Conservation (phyloP, 75 land plant species). For the Sequoia sempervirens region DNA sequence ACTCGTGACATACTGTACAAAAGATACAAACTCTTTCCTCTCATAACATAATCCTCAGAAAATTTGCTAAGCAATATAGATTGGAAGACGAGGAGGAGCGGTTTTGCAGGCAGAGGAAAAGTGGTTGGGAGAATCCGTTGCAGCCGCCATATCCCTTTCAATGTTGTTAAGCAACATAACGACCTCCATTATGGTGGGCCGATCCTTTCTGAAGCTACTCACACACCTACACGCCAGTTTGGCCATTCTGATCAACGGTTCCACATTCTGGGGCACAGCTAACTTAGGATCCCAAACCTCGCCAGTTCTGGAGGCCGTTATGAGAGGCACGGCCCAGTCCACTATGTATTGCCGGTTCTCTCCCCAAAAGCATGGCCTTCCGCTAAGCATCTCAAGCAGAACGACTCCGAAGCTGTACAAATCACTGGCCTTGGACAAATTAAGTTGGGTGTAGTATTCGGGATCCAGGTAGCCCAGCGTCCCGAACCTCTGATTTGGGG, state of each 20-base stretch:
- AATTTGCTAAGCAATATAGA: too few species aligned
- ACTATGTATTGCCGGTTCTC: constrained; percentile 36
- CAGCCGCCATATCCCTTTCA: constrained; percentile 7
- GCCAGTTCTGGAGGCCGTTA: constrained; percentile 28
- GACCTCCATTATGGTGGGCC: constrained; percentile 44
- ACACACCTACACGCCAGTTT: constrained; percentile 51
- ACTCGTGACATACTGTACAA: too few species aligned
- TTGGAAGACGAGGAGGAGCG: too few species aligned
- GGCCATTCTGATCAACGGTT: constrained; percentile 28
- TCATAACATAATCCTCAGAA: too few species aligned
- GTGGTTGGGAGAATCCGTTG: too few species aligned
- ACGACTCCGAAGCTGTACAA: constrained; percentile 59
- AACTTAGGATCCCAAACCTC: constrained; percentile 47
- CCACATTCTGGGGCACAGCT: constrained; percentile 21
- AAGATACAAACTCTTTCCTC: too few species aligned
- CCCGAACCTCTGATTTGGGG: constrained; percentile 16
- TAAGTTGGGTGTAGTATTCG: constrained; percentile 25
- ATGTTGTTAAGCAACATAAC: constrained; percentile 22
- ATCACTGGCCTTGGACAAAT: constrained; percentile 40
- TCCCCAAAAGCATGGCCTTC: constrained; percentile 20
- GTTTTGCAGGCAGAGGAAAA: too few species aligned
- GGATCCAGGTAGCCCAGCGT: constrained; percentile 42
- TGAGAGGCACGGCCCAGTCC: constrained; percentile 52
- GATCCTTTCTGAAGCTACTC: constrained; percentile 19
- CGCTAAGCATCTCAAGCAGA: constrained; percentile 53